Percentiles rank a stretch among this genome's conserved stretches.
Conservation (phyloP, 2,329 filamentous ascomycete genomes). For the Ophiostoma ulmi region DNA sequence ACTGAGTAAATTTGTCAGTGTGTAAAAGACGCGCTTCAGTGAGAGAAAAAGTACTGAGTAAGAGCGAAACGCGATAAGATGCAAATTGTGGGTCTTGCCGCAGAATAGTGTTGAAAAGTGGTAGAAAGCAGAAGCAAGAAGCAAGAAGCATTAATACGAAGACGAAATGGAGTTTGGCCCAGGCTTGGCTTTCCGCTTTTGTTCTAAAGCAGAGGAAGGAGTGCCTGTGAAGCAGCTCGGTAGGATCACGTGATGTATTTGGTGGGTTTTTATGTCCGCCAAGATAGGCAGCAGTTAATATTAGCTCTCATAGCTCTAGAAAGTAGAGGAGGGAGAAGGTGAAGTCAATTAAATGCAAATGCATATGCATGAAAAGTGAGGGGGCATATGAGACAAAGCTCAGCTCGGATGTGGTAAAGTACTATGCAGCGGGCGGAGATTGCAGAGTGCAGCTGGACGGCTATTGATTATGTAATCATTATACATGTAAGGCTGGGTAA, state of each 20-base stretch:
- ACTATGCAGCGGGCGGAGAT: neutral
- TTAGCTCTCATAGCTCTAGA: neutral
- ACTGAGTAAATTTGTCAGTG: neutral
- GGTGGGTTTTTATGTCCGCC: neutral
- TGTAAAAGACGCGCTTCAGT: neutral
- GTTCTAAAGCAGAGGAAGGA: neutral
- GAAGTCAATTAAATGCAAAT: neutral
- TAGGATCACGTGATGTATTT: neutral
- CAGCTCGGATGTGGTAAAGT: neutral
- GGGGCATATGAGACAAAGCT: neutral
- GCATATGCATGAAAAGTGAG: neutral
- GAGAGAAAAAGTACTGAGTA: neutral
- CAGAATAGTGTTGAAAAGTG: no score
- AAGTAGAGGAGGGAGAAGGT: neutral
- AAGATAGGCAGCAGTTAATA: neutral
- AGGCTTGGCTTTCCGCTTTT: neutral
- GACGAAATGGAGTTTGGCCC: neutral
- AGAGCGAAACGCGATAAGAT: conserved; percentile 2
- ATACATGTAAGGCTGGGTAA: neutral
- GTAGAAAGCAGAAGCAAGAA: neutral
- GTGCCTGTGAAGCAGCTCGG: neutral
- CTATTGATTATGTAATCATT: neutral
- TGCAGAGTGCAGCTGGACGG: neutral
- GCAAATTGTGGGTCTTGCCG: neutral
- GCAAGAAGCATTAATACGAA: neutral